Percentiles rank a stretch among this genome's conserved stretches.
Evolutionary conservation across 805 yeast species (phyloP).

Genomic region (Candida coquimbonensis): DNA sequence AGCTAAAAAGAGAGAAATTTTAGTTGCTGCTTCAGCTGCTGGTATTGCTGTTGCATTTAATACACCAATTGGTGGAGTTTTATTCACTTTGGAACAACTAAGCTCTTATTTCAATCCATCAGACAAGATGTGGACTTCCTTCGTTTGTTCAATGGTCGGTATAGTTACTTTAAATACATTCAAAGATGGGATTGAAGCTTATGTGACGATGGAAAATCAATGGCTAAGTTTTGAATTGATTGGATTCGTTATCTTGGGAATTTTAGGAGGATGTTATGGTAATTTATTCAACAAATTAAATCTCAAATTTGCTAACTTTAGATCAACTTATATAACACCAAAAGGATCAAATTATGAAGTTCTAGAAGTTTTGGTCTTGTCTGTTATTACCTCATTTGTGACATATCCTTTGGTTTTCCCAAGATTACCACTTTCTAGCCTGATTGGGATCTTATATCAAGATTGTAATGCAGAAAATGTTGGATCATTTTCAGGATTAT

Average conservation of each 20-base stretch:
- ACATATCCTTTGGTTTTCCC: slow-evolving; percentile 51
- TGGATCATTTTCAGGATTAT: slow-evolving; percentile 23
- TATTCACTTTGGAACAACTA: slow-evolving; percentile 66
- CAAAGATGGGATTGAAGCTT: slow-evolving; percentile 43
- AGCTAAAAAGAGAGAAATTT: slow-evolving; percentile 56
- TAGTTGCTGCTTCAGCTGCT: slow-evolving; percentile 72
- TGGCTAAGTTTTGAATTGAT: slow-evolving; percentile 68
- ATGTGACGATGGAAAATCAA: slow-evolving; percentile 61
- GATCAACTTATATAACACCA: slow-evolving; percentile 20
- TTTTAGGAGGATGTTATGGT: slow-evolving; percentile 65
- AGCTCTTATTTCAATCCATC: slow-evolving; percentile 58
- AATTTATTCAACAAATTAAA: slow-evolving; percentile 43
- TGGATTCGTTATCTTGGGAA: slow-evolving; percentile 68
- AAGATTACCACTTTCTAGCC: slow-evolving; percentile 46
- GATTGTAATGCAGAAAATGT: slow-evolving; percentile 42
- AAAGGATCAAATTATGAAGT: slow-evolving; percentile 27
- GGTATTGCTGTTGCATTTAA: slow-evolving; percentile 83
- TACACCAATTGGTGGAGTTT: slow-evolving; percentile 83
- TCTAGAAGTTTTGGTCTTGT: slow-evolving; percentile 42
- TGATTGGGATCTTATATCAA: slow-evolving; percentile 57
- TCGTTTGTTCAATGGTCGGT: slow-evolving; percentile 71
- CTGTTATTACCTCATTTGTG: slow-evolving; percentile 44
- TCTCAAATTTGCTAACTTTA: slow-evolving; percentile 31
- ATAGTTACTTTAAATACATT: slow-evolving; percentile 50
- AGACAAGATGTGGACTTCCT: slow-evolving; percentile 74